These are phyloP conservation scores for Penicillium expansum DNA, from an alignment of 2,329 filamentous ascomycete genomes.

Conservation along the genomic window DNA sequence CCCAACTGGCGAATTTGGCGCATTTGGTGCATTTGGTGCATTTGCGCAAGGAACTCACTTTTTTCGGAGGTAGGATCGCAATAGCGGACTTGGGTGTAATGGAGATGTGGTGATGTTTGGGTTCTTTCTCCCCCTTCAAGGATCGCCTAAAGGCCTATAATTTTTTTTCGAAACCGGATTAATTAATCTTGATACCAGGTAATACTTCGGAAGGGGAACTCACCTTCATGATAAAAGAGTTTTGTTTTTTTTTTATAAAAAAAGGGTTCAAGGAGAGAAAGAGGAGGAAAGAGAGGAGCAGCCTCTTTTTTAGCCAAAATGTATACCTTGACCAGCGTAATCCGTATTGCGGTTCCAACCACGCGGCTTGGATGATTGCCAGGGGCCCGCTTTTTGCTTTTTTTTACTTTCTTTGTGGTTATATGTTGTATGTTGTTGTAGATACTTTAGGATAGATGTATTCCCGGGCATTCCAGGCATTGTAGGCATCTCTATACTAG, in stretches of 20 bases:
- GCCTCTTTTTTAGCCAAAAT: constrained; percentile 4
- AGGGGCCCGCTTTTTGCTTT: constrained; percentile 8
- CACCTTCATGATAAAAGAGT: constrained; percentile 22
- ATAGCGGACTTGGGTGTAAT: constrained; percentile 82
- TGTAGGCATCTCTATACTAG: not conserved
- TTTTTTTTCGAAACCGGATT: constrained; percentile 5
- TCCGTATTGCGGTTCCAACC: constrained; percentile 21
- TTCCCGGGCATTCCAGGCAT: not conserved
- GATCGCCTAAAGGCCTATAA: constrained; percentile 81
- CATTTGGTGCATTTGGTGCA: no score
- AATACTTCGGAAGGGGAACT: constrained; percentile 10
- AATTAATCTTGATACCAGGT: constrained; percentile 12
- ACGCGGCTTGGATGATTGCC: constrained; percentile 15
- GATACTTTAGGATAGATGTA: not conserved
- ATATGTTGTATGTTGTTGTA: not conserved
- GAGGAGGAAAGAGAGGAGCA: constrained; percentile 7
- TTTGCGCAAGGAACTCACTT: constrained; percentile 56
- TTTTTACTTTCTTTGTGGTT: not conserved
- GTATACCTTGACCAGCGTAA: constrained; percentile 2
- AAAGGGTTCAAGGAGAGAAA: constrained; percentile 5
- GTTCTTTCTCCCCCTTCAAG: constrained; percentile 81
- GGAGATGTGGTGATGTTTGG: constrained; percentile 63
- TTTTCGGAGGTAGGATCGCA: constrained; percentile 88
- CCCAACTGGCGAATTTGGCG: not conserved
- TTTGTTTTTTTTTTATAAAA: no score